A percentile compares a stretch with the other conserved stretches of the same genome.
These are phyloP conservation scores for Aspergillus steynii DNA, from an alignment of 495 filamentous ascomycete genomes.

Conservation along the genomic window DNA sequence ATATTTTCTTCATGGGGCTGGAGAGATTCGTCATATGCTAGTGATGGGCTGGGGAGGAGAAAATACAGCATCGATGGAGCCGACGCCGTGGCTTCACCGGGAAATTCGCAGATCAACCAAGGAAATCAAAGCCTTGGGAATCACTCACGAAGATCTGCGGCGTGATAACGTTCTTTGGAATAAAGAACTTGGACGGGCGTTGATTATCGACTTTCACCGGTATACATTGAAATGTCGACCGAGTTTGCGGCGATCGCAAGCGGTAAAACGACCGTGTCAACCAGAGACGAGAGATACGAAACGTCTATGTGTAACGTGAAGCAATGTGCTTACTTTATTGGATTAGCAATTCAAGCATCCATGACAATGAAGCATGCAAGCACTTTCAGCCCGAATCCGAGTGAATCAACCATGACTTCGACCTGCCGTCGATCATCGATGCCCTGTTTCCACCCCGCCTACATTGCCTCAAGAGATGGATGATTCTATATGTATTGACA, in stretches of 20 bases:
- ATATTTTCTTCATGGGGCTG: slow-evolving; percentile 36
- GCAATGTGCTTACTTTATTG: background rate
- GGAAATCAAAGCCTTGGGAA: slow-evolving; percentile 8
- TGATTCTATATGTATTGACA: no score
- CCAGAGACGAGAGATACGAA: slow-evolving; percentile 7
- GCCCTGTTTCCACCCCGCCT: no score
- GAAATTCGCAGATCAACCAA: slow-evolving; percentile 11
- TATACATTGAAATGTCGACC: slow-evolving; percentile 16
- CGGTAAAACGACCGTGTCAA: slow-evolving; percentile 6
- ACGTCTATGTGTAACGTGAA: slow-evolving; percentile 4
- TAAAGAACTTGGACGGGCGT: slow-evolving; percentile 19
- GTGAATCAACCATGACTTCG: no score
- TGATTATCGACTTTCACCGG: slow-evolving; percentile 31
- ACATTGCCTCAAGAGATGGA: no score
- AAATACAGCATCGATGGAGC: slow-evolving; percentile 16
- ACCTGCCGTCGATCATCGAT: no score
- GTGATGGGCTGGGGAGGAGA: slow-evolving; percentile 48
- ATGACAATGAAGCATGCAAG: no score
- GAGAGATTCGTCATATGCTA: slow-evolving; percentile 45
- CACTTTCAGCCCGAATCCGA: no score
- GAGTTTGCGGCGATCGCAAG: slow-evolving; percentile 2
- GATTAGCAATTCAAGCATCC: no score
- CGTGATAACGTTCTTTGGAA: slow-evolving; percentile 25
- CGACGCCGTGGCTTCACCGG: slow-evolving; percentile 9
- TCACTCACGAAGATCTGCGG: slow-evolving; percentile 15